Base-by-base conservation (phyloP, 352 stramenopile species). In the Globisporangium takayamanum region DNA sequence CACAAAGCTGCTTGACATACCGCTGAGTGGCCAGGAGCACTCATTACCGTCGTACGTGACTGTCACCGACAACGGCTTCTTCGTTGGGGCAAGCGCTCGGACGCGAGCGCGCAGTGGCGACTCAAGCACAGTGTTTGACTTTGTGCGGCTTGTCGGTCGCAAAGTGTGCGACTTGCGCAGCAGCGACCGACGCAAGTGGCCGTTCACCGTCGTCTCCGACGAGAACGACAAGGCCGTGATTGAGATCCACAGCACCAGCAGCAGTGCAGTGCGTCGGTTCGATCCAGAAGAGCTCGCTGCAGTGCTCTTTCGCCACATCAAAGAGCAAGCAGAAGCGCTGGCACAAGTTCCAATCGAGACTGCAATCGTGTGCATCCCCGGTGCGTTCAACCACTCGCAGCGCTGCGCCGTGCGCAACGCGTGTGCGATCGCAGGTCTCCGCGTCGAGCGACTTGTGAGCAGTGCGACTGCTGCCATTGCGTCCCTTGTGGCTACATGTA, bases 281-380 rank as follows among this genome's bases (percentile, higher is more conserved):
- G 69, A 69, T 15, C 76, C 76, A 0, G 76, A 85, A 48, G 71
- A 85, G 62, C 25, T 85, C n/a, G 52, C 70, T 25, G 73, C 73
- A 4, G 66, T 78, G 20, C 54, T 81, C 22, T 50, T 85, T 18
- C 60, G 54, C 0, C 65, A 59, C n/a, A 66, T 85, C 39, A 77
- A 79, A 25, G 54, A 74, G 16, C 57, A 60, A 14, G 67, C 63
- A 1, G 67, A 85, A 41, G n/a, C 44, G 3, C 67, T 68, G 10
- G 64, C 53, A 5, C 39, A 54, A 3, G 61, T 57, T 15, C 15
- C 22, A 2, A 57, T 81, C 18, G 47, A 60, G 10, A 48, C 60
- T 0, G 62, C 59, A 1, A 65, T 72, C 3, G 36, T 85, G 1
- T 74, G 60, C 2, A 55, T 81, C 3, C 73, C 76, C 33, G 65